A percentile compares a stretch with the other conserved stretches of the same genome.
Conservation (phyloP, 2,329 filamentous ascomycete genomes). For the Cladosporium austrohemisphaericum region DNA sequence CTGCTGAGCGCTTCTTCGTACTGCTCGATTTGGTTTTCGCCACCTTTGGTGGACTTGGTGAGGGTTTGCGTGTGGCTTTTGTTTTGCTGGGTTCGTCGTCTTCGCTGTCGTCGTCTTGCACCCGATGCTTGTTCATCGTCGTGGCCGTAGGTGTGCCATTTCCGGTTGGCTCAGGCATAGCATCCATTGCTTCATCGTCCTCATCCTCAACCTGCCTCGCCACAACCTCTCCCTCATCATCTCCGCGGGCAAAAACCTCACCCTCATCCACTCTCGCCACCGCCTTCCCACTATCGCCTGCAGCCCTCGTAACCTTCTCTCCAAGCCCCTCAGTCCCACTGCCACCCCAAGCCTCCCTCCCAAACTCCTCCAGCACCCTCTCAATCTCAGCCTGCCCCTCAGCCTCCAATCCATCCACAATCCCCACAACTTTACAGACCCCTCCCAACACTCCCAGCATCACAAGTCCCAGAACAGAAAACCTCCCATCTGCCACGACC, state of each 20-base stretch:
- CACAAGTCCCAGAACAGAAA: constrained; percentile 44
- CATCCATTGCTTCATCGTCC: too few species aligned
- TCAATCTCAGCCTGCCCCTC: constrained; percentile 40
- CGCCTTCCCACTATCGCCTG: constrained; percentile 6
- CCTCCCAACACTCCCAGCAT: constrained; percentile 42
- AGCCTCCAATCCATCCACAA: constrained; percentile 41
- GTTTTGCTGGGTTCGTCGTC: background rate
- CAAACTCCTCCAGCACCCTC: constrained; percentile 42
- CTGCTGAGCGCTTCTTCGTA: constrained; percentile 13
- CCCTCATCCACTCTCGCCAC: constrained; percentile 17
- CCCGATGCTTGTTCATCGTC: too few species aligned
- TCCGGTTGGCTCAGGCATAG: too few species aligned
- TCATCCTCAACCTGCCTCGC: constrained; percentile 24
- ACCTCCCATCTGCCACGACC: constrained; percentile 43
- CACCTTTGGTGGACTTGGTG: background rate
- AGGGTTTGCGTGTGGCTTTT: background rate
- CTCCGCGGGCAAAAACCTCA: constrained; percentile 11
- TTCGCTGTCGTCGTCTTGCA: background rate
- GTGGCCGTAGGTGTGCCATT: too few species aligned
- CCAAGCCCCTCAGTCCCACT: constrained; percentile 29
- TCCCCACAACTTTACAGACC: constrained; percentile 39
- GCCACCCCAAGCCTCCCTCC: constrained; percentile 36
- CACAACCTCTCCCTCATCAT: constrained; percentile 35
- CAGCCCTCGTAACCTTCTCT: constrained; percentile 14
- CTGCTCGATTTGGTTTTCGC: constrained; percentile 3